These are phyloP conservation scores for Aspergillus bombycis DNA, from an alignment of 2,329 filamentous ascomycete species.

Conservation along the genomic window DNA sequence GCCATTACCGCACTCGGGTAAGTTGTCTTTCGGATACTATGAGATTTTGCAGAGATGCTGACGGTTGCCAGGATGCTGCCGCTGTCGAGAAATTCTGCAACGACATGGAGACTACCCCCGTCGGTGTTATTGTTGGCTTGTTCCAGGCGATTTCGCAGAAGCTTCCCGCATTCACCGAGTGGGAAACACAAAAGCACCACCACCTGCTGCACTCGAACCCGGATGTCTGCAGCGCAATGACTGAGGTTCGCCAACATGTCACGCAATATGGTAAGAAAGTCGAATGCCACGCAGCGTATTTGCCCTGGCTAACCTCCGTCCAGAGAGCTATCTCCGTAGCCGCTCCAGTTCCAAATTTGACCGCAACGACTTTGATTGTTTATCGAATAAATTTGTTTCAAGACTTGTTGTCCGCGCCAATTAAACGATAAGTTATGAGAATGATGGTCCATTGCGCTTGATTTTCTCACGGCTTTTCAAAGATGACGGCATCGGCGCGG, in stretches of 20 bases:
- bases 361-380: slow-evolving; percentile 86
- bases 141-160: slow-evolving; percentile 99
- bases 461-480: slow-evolving; percentile 21
- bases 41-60: slow-evolving; percentile 8
- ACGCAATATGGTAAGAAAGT: slow-evolving; percentile 81
- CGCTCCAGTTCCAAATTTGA: slow-evolving; percentile 83
- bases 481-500: slow-evolving; percentile 26
- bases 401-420: slow-evolving; percentile 96
- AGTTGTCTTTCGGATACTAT: slow-evolving; percentile 17
- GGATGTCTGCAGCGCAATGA: slow-evolving; percentile 94
- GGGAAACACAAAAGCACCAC: slow-evolving; percentile 90
- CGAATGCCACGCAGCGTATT: neutral
- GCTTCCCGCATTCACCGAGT: slow-evolving; percentile 87
- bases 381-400: slow-evolving; percentile 96
- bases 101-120: slow-evolving; percentile 95
- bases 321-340: slow-evolving; percentile 84
- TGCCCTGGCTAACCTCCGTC: slow-evolving; percentile 44
- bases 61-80: slow-evolving; percentile 60
- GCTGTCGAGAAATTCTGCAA: slow-evolving; percentile 92
- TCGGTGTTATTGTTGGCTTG: slow-evolving; percentile 92
- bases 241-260: slow-evolving; percentile 89
- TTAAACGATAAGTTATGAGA: slow-evolving; percentile 49
- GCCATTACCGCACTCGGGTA: slow-evolving; percentile 84
- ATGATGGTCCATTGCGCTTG: slow-evolving; percentile 16
- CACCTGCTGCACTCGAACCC: slow-evolving; percentile 87